Percentiles rank a stretch among this genome's conserved stretches.
Evolutionary conservation across 176 grass and related monocot species (phyloP).

Genomic region (Eleusine coracana): DNA sequence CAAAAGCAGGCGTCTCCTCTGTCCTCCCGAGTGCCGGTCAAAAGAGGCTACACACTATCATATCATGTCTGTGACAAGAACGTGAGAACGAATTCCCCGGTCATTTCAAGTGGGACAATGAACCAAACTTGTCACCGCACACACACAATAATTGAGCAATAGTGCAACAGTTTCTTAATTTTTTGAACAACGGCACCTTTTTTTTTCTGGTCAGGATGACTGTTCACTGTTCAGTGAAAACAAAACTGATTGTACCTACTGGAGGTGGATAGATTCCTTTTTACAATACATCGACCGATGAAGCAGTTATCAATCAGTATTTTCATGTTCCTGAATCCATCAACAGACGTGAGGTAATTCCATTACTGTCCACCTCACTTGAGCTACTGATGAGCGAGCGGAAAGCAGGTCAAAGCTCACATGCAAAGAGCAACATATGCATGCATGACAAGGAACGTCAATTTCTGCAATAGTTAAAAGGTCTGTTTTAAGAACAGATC

Average conservation of each 20-base stretch:
- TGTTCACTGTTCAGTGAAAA: constrained; percentile 32
- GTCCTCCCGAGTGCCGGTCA: neutral
- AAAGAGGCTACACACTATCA: constrained; percentile 20
- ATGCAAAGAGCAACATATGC: constrained; percentile 12
- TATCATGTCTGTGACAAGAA: constrained; percentile 43
- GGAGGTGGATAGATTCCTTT: constrained; percentile 19
- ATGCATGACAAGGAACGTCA: constrained; percentile 19
- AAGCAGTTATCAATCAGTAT: neutral
- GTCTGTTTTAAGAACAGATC: neutral
- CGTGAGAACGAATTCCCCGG: constrained; percentile 19
- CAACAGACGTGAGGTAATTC: constrained; percentile 16
- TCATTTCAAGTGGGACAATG: constrained; percentile 24
- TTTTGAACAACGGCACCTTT: neutral
- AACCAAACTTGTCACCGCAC: constrained; percentile 1
- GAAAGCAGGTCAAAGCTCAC: constrained; percentile 17
- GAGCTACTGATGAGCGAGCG: neutral
- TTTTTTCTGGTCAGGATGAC: constrained; percentile 4
- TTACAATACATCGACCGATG: neutral
- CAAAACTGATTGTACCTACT: neutral
- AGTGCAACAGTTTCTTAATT: neutral
- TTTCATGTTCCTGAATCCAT: neutral
- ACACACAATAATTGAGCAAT: constrained; percentile 35
- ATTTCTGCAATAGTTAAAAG: constrained; percentile 22
- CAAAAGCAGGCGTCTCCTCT: constrained; percentile 18
- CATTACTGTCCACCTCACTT: constrained; percentile 27